A percentile compares a stretch with the other conserved stretches of the same genome.
phyloP scores from a whole-genome alignment of 495 filamentous ascomycete species.

The Podospora appendiculata region DNA sequence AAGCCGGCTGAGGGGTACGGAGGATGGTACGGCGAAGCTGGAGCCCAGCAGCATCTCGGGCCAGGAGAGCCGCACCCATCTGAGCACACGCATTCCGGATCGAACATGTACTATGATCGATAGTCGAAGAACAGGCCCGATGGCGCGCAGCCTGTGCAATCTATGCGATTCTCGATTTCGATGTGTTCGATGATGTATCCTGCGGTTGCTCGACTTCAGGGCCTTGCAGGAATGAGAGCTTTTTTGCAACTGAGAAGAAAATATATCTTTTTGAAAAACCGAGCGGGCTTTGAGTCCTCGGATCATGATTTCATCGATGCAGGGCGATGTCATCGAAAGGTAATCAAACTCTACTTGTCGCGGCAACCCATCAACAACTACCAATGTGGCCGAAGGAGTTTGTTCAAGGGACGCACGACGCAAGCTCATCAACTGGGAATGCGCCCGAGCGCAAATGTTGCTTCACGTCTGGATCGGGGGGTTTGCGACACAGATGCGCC shows the following conservation, averaged over 20 bases:
- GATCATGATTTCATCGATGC: no score
- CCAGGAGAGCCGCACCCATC: conserved; percentile 20
- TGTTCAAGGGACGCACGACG: neutral
- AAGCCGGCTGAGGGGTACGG: conserved; percentile 28
- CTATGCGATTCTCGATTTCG: neutral
- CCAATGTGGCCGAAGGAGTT: conserved; percentile 11
- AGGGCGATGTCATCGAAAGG: no score
- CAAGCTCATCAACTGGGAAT: conserved; percentile 18
- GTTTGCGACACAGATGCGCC: conserved; percentile 21
- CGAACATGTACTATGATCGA: conserved; percentile 25
- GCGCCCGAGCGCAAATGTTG: conserved; percentile 20
- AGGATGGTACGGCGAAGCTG: conserved; percentile 34
- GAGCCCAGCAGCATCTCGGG: conserved; percentile 16
- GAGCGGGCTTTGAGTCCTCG: no score
- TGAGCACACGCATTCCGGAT: conserved; percentile 19
- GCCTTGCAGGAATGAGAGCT: no score
- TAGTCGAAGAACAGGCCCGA: conserved; percentile 1
- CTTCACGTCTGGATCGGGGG: conserved; percentile 13
- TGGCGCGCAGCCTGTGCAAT: neutral
- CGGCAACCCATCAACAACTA: neutral
- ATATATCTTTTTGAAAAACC: no score
- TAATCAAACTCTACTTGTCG: no score
- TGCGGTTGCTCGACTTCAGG: neutral
- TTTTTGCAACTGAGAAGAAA: no score
- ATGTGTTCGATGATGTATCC: neutral